Percentiles rank a stretch among this genome's conserved stretches.
phyloP scores from a whole-genome alignment of 1,284 basidiomycete genomes.

The Puccinia coronata region DNA sequence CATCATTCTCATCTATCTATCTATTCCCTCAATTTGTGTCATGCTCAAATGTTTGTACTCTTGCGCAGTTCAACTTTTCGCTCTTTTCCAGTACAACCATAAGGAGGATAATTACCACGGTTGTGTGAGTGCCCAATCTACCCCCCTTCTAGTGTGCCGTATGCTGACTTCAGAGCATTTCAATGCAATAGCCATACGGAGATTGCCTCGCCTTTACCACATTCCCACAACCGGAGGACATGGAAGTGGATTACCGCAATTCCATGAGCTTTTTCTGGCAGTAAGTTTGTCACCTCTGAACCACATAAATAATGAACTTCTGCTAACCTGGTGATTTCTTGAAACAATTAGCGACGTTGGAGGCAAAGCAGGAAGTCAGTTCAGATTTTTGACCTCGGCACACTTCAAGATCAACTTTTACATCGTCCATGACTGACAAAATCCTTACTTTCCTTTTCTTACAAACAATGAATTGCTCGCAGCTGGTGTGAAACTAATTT shows the following conservation, averaged over 20 bases:
- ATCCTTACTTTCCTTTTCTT: neutral
- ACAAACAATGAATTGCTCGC: neutral
- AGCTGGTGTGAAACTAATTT: neutral
- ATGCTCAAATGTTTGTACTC: neutral
- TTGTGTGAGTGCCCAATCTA: constrained; percentile 14
- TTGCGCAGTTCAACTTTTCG: constrained; percentile 20
- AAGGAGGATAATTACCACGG: constrained; percentile 15
- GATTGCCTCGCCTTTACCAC: neutral
- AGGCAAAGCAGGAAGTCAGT: neutral
- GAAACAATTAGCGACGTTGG: neutral
- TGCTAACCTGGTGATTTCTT: neutral
- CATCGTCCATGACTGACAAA: neutral
- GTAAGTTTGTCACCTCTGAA: neutral
- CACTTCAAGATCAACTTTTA: neutral
- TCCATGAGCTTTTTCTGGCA: constrained; percentile 19
- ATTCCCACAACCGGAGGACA: neutral
- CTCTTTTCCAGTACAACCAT: constrained; percentile 16
- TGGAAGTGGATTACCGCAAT: neutral
- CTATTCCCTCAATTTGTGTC: neutral
- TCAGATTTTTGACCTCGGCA: neutral
- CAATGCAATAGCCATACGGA: constrained; percentile 14
- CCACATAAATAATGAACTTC: neutral
- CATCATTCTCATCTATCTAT: neutral
- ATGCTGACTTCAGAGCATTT: neutral
- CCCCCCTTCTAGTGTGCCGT: neutral